These are phyloP conservation scores for Aurantiochytrium sp. DNA, from an alignment of 108 stramenopile species.

Conservation along the genomic window DNA sequence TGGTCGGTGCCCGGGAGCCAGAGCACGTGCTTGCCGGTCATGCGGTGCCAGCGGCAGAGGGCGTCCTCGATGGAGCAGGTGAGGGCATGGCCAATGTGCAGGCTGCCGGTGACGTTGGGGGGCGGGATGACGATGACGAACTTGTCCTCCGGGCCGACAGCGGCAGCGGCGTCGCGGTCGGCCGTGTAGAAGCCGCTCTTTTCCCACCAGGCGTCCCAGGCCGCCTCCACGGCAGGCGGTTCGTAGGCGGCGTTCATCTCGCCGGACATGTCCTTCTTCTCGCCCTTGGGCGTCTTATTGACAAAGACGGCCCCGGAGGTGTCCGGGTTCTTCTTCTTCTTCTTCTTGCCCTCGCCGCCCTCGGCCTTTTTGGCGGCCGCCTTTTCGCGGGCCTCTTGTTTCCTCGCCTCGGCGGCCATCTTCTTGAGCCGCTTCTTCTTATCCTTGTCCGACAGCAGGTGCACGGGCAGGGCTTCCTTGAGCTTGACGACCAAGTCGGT, in stretches of 20 bases:
- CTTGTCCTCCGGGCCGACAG: slow-evolving; percentile 68
- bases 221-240: slow-evolving; percentile 87
- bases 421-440: slow-evolving; percentile 1
- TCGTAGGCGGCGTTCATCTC: slow-evolving; percentile 85
- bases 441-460: not conserved
- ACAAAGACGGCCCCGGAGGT: not conserved
- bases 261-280: slow-evolving; percentile 46
- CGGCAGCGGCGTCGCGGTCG: slow-evolving; percentile 62
- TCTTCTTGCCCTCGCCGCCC: not conserved
- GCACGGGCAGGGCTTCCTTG: not conserved
- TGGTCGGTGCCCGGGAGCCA: slow-evolving; percentile 99
- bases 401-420: not conserved
- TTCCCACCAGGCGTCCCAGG: slow-evolving; percentile 99
- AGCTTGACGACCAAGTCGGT: not conserved
- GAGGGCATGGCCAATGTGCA: slow-evolving; percentile 97
- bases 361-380: not conserved
- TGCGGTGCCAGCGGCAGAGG: slow-evolving; percentile 94
- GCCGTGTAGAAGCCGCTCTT: slow-evolving; percentile 78
- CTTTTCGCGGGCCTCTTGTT: not conserved
- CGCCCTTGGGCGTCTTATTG: slow-evolving; percentile 36
- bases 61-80: slow-evolving; percentile 97
- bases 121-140: slow-evolving; percentile 99
- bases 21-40: slow-evolving; percentile 91
- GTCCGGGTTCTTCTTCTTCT: slow-evolving; percentile 32
- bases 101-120: slow-evolving; percentile 93